These are phyloP conservation scores for Populus alba DNA, from an alignment of 345 rosid species.

Conservation along the genomic window DNA sequence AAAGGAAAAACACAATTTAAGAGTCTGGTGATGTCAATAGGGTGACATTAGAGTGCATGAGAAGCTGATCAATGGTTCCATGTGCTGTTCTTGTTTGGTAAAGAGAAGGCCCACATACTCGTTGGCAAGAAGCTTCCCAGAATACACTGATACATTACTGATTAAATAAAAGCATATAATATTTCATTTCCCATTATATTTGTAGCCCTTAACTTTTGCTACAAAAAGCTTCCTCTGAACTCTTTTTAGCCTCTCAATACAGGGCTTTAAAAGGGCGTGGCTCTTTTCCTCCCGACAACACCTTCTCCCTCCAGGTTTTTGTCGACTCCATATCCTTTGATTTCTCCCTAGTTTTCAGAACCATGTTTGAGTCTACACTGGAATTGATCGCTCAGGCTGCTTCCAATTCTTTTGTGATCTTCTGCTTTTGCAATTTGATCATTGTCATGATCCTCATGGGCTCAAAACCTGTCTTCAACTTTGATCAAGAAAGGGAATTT, in stretches of 20 bases:
- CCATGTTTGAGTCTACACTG: slow-evolving; percentile 32
- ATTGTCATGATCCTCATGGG: slow-evolving; percentile 37
- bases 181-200: background rate
- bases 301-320: background rate
- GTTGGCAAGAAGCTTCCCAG: slow-evolving; percentile 6
- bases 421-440: slow-evolving; percentile 51
- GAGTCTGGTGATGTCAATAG: background rate
- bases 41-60: background rate
- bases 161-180: background rate
- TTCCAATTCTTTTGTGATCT: slow-evolving; percentile 42
- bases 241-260: slow-evolving; percentile 1
- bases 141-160: background rate
- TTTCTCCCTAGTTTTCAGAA: background rate
- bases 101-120: slow-evolving; percentile 2
- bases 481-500: slow-evolving; percentile 9
- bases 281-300: background rate
- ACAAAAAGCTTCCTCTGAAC: slow-evolving; percentile 27
- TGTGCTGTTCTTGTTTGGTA: slow-evolving; percentile 6
- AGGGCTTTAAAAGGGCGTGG: background rate
- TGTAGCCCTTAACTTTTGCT: slow-evolving; percentile 9
- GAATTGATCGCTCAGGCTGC: slow-evolving; percentile 41
- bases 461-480: slow-evolving; percentile 26
- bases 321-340: background rate
- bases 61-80: background rate
- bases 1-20: background rate